These are phyloP conservation scores for Oenanthe sinensis DNA, from an alignment of 129 eudicot species.

Conservation along the genomic window DNA sequence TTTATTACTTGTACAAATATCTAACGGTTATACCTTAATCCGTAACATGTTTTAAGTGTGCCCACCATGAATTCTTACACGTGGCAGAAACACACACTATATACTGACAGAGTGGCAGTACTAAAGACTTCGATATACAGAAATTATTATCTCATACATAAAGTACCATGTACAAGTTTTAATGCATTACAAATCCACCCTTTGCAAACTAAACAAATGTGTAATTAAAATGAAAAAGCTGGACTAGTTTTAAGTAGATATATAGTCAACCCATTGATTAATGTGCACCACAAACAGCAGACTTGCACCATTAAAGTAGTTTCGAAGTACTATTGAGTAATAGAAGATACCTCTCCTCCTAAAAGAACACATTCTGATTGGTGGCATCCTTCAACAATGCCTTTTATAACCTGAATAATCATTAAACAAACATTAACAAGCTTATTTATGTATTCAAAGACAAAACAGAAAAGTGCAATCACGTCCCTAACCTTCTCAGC, in stretches of 20 bases:
- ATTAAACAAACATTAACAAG: neutral
- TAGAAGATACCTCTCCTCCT: conserved; percentile 63
- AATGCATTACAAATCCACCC: neutral
- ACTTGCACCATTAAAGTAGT: neutral
- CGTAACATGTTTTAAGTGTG: neutral
- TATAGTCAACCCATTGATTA: neutral
- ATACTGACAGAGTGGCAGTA: neutral
- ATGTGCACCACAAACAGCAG: neutral
- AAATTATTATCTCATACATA: neutral
- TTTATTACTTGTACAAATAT: neutral
- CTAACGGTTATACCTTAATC: neutral
- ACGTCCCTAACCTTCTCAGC: conserved; percentile 67
- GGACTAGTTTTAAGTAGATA: neutral
- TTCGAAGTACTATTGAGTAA: neutral
- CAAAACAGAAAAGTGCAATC: neutral
- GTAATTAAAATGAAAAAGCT: neutral
- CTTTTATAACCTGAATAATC: conserved; percentile 64
- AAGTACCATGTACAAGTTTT: neutral
- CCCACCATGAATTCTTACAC: neutral
- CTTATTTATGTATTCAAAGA: neutral
- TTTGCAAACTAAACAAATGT: neutral
- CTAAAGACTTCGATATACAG: neutral
- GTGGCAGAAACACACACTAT: neutral
- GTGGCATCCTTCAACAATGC: conserved; percentile 81
- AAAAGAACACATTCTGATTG: conserved; percentile 73